Evolutionary conservation across 2,329 filamentous ascomycete genomes (phyloP).

Genomic region (Nothophaeocryptopus gaeumannii): DNA sequence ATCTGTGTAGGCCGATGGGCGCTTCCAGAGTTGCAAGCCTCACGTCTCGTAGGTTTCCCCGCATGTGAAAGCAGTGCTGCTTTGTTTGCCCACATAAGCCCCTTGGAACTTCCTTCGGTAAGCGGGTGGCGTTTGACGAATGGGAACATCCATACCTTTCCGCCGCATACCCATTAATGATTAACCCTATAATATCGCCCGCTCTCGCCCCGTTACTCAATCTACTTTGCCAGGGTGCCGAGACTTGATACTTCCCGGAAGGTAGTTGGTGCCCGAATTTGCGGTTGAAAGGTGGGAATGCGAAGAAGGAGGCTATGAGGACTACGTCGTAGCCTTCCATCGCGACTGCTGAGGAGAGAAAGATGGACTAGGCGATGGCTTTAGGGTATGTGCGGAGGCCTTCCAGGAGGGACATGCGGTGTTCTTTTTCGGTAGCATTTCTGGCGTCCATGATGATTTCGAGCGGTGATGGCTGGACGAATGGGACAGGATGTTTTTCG

Average conservation of each 20-base stretch:
- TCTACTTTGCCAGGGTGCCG: constrained; percentile 57
- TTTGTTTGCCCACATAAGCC: too few relatives aligned
- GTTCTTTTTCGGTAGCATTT: too few relatives aligned
- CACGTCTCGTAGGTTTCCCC: too few relatives aligned
- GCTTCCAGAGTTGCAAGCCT: too few relatives aligned
- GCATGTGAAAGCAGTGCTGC: too few relatives aligned
- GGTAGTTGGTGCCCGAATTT: constrained; percentile 42
- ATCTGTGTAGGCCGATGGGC: too few relatives aligned
- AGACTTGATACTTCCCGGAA: constrained; percentile 47
- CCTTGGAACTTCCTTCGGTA: too few relatives aligned
- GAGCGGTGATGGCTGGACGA: too few relatives aligned
- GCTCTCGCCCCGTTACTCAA: constrained; percentile 55
- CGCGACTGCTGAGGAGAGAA: constrained; percentile 38
- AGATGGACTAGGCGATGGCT: constrained; percentile 38
- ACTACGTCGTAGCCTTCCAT: constrained; percentile 44
- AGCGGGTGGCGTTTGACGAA: too few relatives aligned
- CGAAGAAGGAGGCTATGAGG: constrained; percentile 37
- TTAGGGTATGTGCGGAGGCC: constrained; percentile 34
- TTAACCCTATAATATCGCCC: constrained; percentile 65
- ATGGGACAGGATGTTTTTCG: too few relatives aligned
- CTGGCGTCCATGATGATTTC: too few relatives aligned
- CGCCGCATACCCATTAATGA: constrained; percentile 64
- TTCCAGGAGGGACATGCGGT: too few relatives aligned
- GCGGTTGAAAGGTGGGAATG: constrained; percentile 31
- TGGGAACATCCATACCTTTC: constrained; percentile 47